Conservation (phyloP, 148 eudicot genomes). For the Fagopyrum homotropicum region DNA sequence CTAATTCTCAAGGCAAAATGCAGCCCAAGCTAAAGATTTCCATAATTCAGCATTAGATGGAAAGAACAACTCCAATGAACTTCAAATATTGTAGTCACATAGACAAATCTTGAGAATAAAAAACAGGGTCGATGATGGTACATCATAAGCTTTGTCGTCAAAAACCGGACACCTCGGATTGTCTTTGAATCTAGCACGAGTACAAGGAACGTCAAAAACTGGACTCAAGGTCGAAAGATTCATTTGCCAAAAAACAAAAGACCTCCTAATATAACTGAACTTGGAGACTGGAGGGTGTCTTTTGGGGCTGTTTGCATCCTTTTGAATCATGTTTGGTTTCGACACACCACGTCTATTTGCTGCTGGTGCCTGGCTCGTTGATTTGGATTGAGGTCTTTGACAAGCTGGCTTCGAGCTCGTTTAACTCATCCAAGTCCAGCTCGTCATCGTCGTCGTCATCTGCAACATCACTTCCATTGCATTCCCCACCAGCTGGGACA, state of each 20-base stretch:
- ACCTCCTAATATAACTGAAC: slow-evolving; percentile 5
- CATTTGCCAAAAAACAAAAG: not conserved
- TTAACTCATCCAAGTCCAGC: slow-evolving; percentile 54
- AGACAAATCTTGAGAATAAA: not conserved
- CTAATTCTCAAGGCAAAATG: not conserved
- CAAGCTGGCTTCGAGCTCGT: slow-evolving; percentile 72
- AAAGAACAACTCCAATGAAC: not conserved
- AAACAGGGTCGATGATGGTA: not conserved
- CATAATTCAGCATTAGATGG: not conserved
- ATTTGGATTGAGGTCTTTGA: slow-evolving; percentile 50
- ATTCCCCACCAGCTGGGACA: slow-evolving; percentile 25
- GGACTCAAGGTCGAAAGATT: not conserved
- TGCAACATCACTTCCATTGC: slow-evolving; percentile 20
- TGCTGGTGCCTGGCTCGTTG: slow-evolving; percentile 34
- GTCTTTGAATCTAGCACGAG: slow-evolving; percentile 1
- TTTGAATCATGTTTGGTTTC: not conserved
- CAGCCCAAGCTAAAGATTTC: not conserved
- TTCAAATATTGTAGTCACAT: not conserved
- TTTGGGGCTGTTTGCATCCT: slow-evolving; percentile 8
- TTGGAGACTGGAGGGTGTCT: not conserved
- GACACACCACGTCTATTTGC: not conserved
- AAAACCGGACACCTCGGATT: not conserved
- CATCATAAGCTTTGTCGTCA: slow-evolving; percentile 1
- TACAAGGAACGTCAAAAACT: not conserved
- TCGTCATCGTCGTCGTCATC: slow-evolving; percentile 51